Conservation (phyloP, 495 filamentous ascomycete species). For the Lichenothelia convexa region DNA sequence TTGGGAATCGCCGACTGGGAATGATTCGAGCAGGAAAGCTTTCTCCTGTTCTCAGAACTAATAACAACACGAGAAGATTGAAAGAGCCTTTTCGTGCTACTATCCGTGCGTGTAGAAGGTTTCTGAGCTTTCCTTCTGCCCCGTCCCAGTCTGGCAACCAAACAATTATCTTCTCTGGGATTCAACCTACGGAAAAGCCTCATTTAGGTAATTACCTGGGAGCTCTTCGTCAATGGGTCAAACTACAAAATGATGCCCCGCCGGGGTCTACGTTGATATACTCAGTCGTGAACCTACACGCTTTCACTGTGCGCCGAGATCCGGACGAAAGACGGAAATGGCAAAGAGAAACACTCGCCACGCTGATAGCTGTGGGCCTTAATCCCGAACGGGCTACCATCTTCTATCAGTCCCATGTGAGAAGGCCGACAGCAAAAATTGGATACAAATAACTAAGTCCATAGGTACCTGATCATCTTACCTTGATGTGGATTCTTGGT, state of each 20-base stretch:
- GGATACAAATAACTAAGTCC: background rate
- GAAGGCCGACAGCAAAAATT: slow-evolving; percentile 4
- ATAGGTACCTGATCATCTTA: slow-evolving; percentile 59
- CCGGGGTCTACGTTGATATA: slow-evolving; percentile 46
- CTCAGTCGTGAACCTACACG: slow-evolving; percentile 83
- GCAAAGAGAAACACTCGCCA: slow-evolving; percentile 58
- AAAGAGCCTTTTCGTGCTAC: too few relatives aligned
- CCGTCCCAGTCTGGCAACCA: too few relatives aligned
- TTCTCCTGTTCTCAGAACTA: too few relatives aligned
- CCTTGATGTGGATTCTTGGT: slow-evolving; percentile 92
- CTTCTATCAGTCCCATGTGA: slow-evolving; percentile 63
- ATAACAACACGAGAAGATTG: too few relatives aligned
- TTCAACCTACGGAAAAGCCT: slow-evolving; percentile 90
- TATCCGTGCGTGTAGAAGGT: too few relatives aligned
- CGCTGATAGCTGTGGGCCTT: slow-evolving; percentile 67
- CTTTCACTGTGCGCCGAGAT: slow-evolving; percentile 62
- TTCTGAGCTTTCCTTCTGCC: too few relatives aligned
- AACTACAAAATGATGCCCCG: slow-evolving; percentile 45
- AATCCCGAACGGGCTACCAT: slow-evolving; percentile 56
- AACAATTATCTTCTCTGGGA: slow-evolving; percentile 89
- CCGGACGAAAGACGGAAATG: slow-evolving; percentile 35
- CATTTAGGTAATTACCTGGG: slow-evolving; percentile 94
- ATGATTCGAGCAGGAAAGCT: too few relatives aligned
- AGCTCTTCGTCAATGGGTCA: slow-evolving; percentile 72
- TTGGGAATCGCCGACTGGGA: too few relatives aligned